Conservation (phyloP, 257 asterid genomes). For the Solanum habrochaites region DNA sequence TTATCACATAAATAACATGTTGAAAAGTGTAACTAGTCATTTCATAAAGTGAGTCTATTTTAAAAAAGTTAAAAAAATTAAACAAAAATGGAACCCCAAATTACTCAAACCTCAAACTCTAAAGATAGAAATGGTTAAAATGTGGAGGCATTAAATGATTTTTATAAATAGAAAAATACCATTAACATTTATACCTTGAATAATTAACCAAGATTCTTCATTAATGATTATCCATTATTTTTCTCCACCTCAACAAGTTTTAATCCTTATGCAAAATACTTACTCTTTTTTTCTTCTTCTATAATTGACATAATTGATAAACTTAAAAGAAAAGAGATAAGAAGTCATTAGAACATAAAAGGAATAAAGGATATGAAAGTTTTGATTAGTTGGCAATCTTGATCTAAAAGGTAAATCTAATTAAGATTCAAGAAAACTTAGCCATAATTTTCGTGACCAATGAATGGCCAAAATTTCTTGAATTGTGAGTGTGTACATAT, state of each 20-base stretch:
- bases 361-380: neutral
- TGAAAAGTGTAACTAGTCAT: neutral
- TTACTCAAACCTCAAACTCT: neutral
- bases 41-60: neutral
- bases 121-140: neutral
- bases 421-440: slow-evolving; percentile 5
- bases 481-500: slow-evolving; percentile 4
- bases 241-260: neutral
- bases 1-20: too few species aligned
- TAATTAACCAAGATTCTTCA: slow-evolving; percentile 23
- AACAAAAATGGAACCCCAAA: neutral
- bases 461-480: neutral
- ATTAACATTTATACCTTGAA: slow-evolving; percentile 19
- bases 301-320: neutral
- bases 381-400: neutral
- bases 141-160: slow-evolving; percentile 5
- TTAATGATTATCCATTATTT: slow-evolving; percentile 8
- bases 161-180: slow-evolving; percentile 6
- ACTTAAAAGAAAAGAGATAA: neutral
- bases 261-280: neutral
- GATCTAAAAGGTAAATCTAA: neutral
- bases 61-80: neutral
- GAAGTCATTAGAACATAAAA: neutral
- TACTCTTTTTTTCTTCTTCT: neutral
- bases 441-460: neutral